Base-by-base conservation (phyloP, 495 filamentous ascomycete genomes). In the Penicillium bialowiezense region DNA sequence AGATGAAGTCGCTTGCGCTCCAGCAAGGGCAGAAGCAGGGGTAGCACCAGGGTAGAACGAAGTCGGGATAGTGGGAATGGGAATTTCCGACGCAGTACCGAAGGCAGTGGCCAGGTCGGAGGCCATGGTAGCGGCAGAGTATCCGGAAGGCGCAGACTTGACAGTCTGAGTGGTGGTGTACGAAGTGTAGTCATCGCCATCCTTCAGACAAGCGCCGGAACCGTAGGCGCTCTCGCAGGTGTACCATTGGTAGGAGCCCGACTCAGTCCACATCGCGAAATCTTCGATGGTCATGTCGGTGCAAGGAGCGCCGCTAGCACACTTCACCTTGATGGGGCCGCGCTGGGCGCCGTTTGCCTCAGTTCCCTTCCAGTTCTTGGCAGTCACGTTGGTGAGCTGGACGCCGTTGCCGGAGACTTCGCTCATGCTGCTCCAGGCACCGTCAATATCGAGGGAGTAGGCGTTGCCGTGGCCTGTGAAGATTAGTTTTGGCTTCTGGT, bases 191-290 rank as follows among this genome's bases (percentile, higher is more conserved):
- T 55, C 57, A 13, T 59, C 50, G 6, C 62, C 67, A 14, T 50
- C 43, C 40, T 67, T 41, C 7, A 79, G 58, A 49, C 78, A 80
- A 35, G 67, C 73, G 3, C 78, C 76, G 1, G 61, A 62, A 13
- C 76, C 77, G 35, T 77, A 81, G 19, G 73, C 76, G 41, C 67
- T 79, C 40, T 73, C 65, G 58, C 76, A 81, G 14, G 52, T 48
- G 52, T 80, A 75, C 37, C 58, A 63, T 42, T 80, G 68, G 13
- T 48, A 61, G 15, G 59, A 56, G 9, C 77, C 76, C 5, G 60
- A 54, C 41, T 81, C 75, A 7, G 81, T 84, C 81, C 80, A 83
- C 71, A 85, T 80, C n/a, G 65, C 57, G 40, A 83, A 78, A 51
- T 82, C 72, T 13, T 65, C 54, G 43, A 84, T 69, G 7, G 62